Evolutionary conservation across 768 basidiomycete genomes (phyloP).

Genomic region (Lentinula detonsa): DNA sequence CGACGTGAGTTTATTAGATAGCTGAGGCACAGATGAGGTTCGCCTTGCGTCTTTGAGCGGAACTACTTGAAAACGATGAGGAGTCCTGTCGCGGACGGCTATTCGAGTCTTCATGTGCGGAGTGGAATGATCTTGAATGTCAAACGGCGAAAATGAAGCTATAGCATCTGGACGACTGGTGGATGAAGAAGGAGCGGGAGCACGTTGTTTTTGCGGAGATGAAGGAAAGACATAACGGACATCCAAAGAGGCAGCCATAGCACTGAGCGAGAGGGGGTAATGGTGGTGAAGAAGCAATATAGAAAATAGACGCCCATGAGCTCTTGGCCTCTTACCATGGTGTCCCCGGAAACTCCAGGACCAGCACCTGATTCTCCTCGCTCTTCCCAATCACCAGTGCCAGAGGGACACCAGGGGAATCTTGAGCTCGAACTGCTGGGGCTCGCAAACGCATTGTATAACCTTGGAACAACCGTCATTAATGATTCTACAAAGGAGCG

Average conservation of each 20-base stretch:
- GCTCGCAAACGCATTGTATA: conserved; percentile 73
- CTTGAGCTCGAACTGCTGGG: conserved; percentile 71
- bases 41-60: conserved; percentile 18
- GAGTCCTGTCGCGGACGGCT: conserved; percentile 35
- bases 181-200: neutral
- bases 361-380: conserved; percentile 63
- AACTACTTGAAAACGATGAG: conserved; percentile 38
- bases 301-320: neutral
- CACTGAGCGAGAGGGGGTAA: neutral
- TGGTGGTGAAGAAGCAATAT: neutral
- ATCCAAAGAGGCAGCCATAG: neutral
- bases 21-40: neutral
- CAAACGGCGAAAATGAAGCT: neutral
- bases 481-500: conserved; percentile 79
- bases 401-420: conserved; percentile 64
- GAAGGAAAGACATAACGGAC: neutral
- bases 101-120: conserved; percentile 35
- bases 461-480: conserved; percentile 77
- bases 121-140: neutral
- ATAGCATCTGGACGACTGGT: neutral
- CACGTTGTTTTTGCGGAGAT: neutral
- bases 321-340: neutral
- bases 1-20: neutral
- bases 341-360: conserved; percentile 8
- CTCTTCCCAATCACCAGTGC: conserved; percentile 68